These are phyloP conservation scores for Colletotrichum sp. DNA, from an alignment of 2,329 filamentous ascomycete genomes.

Conservation along the genomic window DNA sequence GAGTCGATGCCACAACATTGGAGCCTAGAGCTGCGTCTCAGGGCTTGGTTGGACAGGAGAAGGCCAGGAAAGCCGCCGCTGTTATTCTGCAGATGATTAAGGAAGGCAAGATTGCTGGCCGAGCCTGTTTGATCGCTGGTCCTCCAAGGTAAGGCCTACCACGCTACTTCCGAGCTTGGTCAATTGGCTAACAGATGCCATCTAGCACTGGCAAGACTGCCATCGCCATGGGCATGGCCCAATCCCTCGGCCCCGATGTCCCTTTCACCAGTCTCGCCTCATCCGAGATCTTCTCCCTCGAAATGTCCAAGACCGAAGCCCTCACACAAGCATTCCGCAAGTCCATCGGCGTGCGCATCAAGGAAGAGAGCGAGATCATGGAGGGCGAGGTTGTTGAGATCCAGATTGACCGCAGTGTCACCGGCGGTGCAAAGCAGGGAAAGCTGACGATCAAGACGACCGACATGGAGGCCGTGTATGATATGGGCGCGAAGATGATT, in stretches of 20 bases:
- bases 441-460: conserved; percentile 99
- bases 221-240: conserved; percentile 98
- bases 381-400: conserved; percentile 99
- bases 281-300: conserved; percentile 96
- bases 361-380: conserved; percentile 98
- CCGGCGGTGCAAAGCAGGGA: conserved; percentile 95
- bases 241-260: conserved; percentile 91
- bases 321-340: conserved; percentile 99
- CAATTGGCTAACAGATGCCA: conserved; percentile 10
- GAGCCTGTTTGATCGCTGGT: conserved; percentile 92
- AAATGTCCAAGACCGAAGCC: conserved; percentile 99
- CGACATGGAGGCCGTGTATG: conserved; percentile 99
- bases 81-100: conserved; percentile 99
- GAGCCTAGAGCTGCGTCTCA: conserved; percentile 87
- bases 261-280: conserved; percentile 96
- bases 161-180: neutral
- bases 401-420: conserved; percentile 96
- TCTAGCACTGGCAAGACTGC: conserved; percentile 94
- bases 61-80: conserved; percentile 94
- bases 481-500: conserved; percentile 99
- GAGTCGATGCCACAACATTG: conserved; percentile 89
- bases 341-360: conserved; percentile 96
- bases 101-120: conserved; percentile 96
- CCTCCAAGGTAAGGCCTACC: conserved; percentile 72
- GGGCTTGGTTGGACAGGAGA: conserved; percentile 93